These are phyloP conservation scores for Colletotrichum theobromicola DNA, from an alignment of 2,329 filamentous ascomycete species.

Conservation along the genomic window DNA sequence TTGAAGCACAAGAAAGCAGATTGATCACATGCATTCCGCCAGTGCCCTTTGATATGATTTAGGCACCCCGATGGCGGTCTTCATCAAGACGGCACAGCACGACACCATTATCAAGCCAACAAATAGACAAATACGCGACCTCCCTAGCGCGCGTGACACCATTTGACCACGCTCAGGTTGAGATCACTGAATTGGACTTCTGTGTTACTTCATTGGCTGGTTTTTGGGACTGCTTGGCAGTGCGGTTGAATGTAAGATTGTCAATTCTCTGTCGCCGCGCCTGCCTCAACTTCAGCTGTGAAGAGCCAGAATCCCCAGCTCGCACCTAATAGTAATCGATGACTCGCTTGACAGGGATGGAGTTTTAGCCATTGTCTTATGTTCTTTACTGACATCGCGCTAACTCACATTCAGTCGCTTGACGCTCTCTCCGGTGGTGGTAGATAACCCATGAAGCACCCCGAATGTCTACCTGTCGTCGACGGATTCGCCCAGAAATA, in stretches of 20 bases:
- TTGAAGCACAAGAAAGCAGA: neutral
- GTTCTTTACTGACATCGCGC: neutral
- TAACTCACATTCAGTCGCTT: too few species aligned
- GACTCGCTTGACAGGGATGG: neutral
- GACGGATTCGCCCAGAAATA: neutral
- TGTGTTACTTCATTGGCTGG: neutral
- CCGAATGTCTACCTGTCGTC: neutral
- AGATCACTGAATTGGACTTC: neutral
- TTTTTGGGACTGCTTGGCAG: neutral
- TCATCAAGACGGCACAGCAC: neutral
- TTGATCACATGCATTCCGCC: accelerated
- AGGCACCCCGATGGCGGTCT: neutral
- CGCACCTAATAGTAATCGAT: neutral
- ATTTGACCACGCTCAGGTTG: neutral
- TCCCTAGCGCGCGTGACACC: neutral
- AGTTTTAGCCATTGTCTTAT: neutral
- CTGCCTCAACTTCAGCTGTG: neutral
- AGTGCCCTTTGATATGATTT: accelerated
- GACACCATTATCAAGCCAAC: neutral
- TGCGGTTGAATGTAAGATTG: neutral
- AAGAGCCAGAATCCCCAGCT: neutral
- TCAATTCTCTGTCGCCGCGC: neutral
- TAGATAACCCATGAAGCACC: neutral
- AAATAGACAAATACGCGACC: neutral
- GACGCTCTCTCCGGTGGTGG: too few species aligned